Conservation (phyloP, 2,329 filamentous ascomycete species). For the Stenocarpella maydis region DNA sequence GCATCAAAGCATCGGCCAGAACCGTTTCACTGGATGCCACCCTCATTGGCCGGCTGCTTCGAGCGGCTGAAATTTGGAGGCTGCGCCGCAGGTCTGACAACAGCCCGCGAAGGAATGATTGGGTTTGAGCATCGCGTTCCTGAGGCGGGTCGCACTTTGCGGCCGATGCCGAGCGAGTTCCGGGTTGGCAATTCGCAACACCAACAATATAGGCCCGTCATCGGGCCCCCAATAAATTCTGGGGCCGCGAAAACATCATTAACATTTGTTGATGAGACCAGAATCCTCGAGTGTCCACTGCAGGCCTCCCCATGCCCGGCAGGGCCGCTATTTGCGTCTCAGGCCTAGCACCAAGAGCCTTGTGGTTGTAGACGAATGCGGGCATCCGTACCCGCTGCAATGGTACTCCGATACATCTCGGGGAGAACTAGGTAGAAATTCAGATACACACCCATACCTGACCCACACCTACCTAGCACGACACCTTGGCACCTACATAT, state of each 20-base stretch:
- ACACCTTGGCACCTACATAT: too few relatives aligned
- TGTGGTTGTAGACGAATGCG: too few relatives aligned
- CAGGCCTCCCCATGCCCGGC: too few relatives aligned
- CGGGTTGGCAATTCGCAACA: not conserved
- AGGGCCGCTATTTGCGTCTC: too few relatives aligned
- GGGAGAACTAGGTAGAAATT: too few relatives aligned
- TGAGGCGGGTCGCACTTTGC: constrained; percentile 9
- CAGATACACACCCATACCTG: too few relatives aligned
- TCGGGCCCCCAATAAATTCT: not conserved
- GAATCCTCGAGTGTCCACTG: not conserved
- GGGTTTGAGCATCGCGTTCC: not conserved
- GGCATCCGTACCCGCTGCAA: too few relatives aligned
- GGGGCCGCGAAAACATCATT: too few relatives aligned
- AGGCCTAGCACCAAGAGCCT: too few relatives aligned
- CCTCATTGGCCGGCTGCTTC: not conserved
- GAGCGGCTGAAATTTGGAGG: not conserved
- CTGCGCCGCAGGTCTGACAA: not conserved
- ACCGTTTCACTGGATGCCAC: not conserved
- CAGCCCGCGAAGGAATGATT: constrained; percentile 7
- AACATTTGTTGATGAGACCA: not conserved
- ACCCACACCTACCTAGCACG: too few relatives aligned
- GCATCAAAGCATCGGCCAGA: constrained; percentile 12
- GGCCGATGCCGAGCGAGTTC: not conserved
- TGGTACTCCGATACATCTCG: too few relatives aligned
- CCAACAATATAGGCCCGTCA: not conserved